Evolutionary conservation across 495 filamentous ascomycete genomes (phyloP).

Genomic region (Aspergillus bertholletiae): DNA sequence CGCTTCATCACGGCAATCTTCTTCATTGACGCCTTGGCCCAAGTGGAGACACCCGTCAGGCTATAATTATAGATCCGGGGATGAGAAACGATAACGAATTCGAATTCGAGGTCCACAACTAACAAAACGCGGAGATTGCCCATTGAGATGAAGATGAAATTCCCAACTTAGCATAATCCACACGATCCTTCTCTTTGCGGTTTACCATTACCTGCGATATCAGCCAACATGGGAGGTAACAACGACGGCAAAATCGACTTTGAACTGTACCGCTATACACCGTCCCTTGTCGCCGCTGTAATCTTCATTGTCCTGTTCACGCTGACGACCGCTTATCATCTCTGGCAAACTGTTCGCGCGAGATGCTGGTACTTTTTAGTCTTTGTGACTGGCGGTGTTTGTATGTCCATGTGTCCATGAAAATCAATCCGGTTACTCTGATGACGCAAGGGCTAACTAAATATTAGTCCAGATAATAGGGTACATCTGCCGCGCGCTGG

Average conservation of each 20-base stretch:
- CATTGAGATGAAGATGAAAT: too few species aligned
- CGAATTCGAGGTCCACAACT: not conserved
- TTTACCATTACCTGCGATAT: too few species aligned
- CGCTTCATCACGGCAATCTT: not conserved
- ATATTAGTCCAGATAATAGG: conserved; percentile 53
- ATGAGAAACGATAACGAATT: not conserved
- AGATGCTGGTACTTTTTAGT: conserved; percentile 61
- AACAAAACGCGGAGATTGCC: not conserved
- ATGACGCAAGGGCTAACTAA: not conserved
- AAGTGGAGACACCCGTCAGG: not conserved
- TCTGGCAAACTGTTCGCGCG: conserved; percentile 41
- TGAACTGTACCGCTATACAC: conserved; percentile 30
- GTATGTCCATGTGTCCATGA: conserved; percentile 21
- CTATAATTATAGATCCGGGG: not conserved
- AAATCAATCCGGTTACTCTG: not conserved
- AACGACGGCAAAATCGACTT: conserved; percentile 1
- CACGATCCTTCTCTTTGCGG: not conserved
- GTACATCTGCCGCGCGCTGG: conserved; percentile 51
- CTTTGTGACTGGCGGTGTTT: conserved; percentile 53
- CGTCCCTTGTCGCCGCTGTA: conserved; percentile 45
- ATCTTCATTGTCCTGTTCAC: conserved; percentile 49
- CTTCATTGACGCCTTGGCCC: too few species aligned
- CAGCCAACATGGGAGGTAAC: not conserved
- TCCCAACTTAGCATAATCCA: not conserved
- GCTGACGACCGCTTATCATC: conserved; percentile 40